Conservation (phyloP, 179 eudicot genomes). For the Spergularia azorica region DNA sequence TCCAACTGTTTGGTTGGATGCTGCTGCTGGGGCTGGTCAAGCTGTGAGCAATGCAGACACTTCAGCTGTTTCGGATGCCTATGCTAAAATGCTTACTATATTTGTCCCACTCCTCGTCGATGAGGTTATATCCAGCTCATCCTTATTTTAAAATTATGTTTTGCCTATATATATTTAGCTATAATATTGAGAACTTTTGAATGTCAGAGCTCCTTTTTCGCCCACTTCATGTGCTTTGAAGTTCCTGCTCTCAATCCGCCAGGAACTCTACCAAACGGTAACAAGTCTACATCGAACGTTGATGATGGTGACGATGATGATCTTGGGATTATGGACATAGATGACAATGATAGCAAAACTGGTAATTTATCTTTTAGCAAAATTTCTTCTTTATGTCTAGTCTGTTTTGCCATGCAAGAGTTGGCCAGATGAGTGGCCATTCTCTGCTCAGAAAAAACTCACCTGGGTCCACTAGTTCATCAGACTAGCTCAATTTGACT, state of each 20-base stretch:
- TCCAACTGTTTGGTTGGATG: conserved; percentile 90
- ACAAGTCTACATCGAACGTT: conserved; percentile 45
- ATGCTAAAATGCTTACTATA: conserved; percentile 86
- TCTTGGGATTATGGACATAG: conserved; percentile 85
- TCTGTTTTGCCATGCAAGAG: not conserved
- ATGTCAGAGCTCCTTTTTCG: conserved; percentile 94
- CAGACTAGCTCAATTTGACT: not conserved
- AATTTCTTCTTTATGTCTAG: not conserved
- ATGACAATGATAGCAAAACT: conserved; percentile 68
- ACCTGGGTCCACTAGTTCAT: not conserved
- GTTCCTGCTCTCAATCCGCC: conserved; percentile 88
- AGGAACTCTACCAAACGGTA: conserved; percentile 60
- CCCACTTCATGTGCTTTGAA: conserved; percentile 98
- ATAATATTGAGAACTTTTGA: conserved; percentile 20
- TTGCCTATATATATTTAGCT: not conserved
- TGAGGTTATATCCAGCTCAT: conserved; percentile 55
- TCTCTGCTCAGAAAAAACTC: not conserved
- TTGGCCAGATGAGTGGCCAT: not conserved
- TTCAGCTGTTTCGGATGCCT: conserved; percentile 91
- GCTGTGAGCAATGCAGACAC: conserved; percentile 75
- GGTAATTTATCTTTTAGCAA: conserved; percentile 37
- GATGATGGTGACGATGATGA: conserved; percentile 77
- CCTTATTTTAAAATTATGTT: not conserved
- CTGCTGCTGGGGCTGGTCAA: conserved; percentile 70
- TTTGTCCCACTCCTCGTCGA: conserved; percentile 95